These are phyloP conservation scores for Arachis monticola DNA, from an alignment of 331 rosid species.

Conservation along the genomic window DNA sequence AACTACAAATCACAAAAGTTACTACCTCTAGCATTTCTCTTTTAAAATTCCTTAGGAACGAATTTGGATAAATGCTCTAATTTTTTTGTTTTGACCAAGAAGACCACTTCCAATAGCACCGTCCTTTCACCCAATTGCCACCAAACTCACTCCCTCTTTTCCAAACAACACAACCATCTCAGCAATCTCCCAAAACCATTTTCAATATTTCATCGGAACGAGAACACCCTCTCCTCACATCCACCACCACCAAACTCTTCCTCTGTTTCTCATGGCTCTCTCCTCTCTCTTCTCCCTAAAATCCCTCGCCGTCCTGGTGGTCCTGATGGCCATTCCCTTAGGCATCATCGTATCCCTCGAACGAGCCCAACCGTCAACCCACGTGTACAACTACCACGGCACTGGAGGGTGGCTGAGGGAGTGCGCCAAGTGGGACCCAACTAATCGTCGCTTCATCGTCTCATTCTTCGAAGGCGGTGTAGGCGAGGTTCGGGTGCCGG, in stretches of 20 bases:
- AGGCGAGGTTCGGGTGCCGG: constrained; percentile 54
- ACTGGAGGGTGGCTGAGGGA: constrained; percentile 74
- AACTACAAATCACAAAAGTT: too few relatives aligned
- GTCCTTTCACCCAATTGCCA: neutral
- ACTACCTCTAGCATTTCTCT: too few relatives aligned
- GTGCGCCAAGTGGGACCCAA: constrained; percentile 81
- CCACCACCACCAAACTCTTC: neutral
- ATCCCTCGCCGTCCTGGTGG: constrained; percentile 45
- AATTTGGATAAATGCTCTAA: too few relatives aligned
- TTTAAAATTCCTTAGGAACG: too few relatives aligned
- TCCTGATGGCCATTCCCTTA: constrained; percentile 73
- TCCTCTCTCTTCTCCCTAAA: constrained; percentile 60
- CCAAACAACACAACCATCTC: neutral
- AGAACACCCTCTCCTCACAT: neutral
- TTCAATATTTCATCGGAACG: neutral
- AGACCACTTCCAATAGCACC: neutral
- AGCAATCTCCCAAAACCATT: neutral
- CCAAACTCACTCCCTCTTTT: neutral
- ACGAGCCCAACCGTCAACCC: constrained; percentile 59
- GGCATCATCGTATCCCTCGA: constrained; percentile 73
- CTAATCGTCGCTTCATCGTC: constrained; percentile 62
- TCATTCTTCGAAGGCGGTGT: constrained; percentile 71
- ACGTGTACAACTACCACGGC: constrained; percentile 75
- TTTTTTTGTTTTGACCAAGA: too few relatives aligned
- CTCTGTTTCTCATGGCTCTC: constrained; percentile 29